phyloP scores from a whole-genome alignment of 495 filamentous ascomycete genomes.

The Aspergillus conjunctus region DNA sequence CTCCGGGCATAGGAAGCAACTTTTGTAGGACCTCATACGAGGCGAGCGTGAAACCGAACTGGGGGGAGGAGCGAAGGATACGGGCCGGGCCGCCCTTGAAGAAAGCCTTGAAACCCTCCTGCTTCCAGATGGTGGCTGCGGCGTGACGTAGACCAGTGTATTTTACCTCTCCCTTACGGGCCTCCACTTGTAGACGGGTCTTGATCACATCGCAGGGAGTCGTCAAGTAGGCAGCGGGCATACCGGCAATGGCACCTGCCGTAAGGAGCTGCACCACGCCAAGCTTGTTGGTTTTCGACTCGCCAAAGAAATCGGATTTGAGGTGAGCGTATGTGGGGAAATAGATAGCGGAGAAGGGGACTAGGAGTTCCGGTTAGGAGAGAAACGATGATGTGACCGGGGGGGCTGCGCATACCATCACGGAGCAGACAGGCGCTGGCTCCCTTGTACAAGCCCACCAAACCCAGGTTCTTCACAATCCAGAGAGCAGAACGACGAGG shows the following conservation, averaged over 20 bases:
- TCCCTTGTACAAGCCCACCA: conserved; percentile 96
- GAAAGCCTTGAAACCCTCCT: conserved; percentile 94
- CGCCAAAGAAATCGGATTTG: conserved; percentile 92
- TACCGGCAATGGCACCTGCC: conserved; percentile 94
- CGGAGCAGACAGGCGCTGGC: conserved; percentile 94
- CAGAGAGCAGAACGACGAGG: conserved; percentile 91
- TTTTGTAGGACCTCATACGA: conserved; percentile 91
- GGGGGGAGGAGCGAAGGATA: conserved; percentile 89
- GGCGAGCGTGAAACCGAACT: conserved; percentile 96
- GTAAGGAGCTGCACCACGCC: conserved; percentile 91
- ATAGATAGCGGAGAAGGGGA: conserved; percentile 98
- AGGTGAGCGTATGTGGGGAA: conserved; percentile 96
- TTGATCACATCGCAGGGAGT: conserved; percentile 99
- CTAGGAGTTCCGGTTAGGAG: conserved; percentile 34
- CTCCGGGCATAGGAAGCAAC: conserved; percentile 76
- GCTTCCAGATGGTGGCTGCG: conserved; percentile 76
- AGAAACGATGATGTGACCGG: neutral
- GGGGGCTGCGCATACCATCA: conserved; percentile 53
- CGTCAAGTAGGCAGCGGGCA: conserved; percentile 97
- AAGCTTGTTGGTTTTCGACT: conserved; percentile 84
- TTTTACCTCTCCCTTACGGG: conserved; percentile 85
- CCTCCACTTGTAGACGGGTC: conserved; percentile 95
- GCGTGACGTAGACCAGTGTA: conserved; percentile 90
- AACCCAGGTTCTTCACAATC: conserved; percentile 93
- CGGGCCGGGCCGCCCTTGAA: conserved; percentile 98